phyloP scores from a whole-genome alignment of 768 basidiomycete genomes.

The Holtermannia corniformis region DNA sequence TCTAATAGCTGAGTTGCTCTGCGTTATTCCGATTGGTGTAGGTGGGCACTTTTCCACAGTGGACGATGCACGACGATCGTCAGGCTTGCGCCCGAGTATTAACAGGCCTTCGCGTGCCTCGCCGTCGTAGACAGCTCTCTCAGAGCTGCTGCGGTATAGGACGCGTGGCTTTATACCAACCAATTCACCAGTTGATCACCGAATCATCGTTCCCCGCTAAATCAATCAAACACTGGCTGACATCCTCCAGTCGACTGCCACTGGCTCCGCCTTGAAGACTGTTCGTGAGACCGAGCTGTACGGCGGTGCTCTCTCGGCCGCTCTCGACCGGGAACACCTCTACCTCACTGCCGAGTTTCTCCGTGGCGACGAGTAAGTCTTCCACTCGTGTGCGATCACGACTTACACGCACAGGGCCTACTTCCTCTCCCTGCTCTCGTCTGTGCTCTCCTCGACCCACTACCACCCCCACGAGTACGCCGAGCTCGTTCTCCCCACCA shows the following conservation, averaged over 20 bases:
- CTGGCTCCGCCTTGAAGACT: slow-evolving; percentile 78
- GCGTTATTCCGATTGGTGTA: too few relatives aligned
- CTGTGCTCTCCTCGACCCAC: slow-evolving; percentile 70
- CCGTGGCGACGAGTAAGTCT: slow-evolving; percentile 88
- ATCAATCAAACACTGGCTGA: not conserved
- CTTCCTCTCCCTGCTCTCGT: slow-evolving; percentile 82
- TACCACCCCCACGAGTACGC: slow-evolving; percentile 48
- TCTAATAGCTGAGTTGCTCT: too few relatives aligned
- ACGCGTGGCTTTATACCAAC: too few relatives aligned
- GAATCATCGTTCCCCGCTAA: too few relatives aligned
- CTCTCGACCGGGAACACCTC: slow-evolving; percentile 77
- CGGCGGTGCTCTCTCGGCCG: slow-evolving; percentile 80
- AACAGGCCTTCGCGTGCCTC: too few relatives aligned
- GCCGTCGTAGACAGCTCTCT: too few relatives aligned
- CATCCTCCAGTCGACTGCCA: slow-evolving; percentile 62
- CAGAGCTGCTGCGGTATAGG: too few relatives aligned
- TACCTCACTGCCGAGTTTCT: slow-evolving; percentile 91
- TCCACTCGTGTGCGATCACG: not conserved
- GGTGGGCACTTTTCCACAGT: too few relatives aligned
- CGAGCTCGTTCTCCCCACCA: slow-evolving; percentile 49
- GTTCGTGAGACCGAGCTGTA: slow-evolving; percentile 87
- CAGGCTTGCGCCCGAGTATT: too few relatives aligned
- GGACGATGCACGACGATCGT: too few relatives aligned
- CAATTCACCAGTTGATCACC: too few relatives aligned
- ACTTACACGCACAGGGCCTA: slow-evolving; percentile 53